phyloP scores from a whole-genome alignment of 176 grass and related monocot genomes.

The Cymbopogon citratus region DNA sequence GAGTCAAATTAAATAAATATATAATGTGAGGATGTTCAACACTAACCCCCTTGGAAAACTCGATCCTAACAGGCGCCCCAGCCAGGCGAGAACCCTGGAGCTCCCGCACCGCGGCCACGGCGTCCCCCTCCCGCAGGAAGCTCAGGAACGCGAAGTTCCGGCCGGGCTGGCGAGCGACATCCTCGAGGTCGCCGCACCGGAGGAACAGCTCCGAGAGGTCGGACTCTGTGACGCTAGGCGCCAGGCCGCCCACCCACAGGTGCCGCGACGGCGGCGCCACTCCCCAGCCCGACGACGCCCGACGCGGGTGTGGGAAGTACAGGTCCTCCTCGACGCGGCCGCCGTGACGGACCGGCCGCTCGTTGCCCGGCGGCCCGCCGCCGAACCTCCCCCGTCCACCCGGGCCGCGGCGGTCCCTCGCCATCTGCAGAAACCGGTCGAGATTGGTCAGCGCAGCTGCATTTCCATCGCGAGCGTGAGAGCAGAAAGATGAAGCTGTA shows the following conservation, averaged over 20 bases:
- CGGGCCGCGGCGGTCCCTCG: conserved; percentile 28
- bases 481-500: not conserved
- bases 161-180: conserved; percentile 43
- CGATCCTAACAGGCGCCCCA: conserved; percentile 71
- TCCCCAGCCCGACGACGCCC: conserved; percentile 55
- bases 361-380: conserved; percentile 13
- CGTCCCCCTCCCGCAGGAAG: conserved; percentile 56
- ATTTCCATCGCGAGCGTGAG: not conserved
- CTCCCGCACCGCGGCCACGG: conserved; percentile 43
- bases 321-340: conserved; percentile 17
- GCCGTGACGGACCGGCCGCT: not conserved
- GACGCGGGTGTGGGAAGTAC: conserved; percentile 1
- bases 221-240: conserved; percentile 32
- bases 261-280: conserved; percentile 71
- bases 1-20: conserved; percentile 22
- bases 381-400: conserved; percentile 30
- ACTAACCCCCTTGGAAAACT: conserved; percentile 99
- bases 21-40: conserved; percentile 40
- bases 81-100: conserved; percentile 62
- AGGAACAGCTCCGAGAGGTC: conserved; percentile 59
- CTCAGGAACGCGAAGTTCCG: conserved; percentile 80
- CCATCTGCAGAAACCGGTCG: conserved; percentile 38
- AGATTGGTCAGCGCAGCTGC: conserved; percentile 8
- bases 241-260: conserved; percentile 85
- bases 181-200: conserved; percentile 66